A percentile compares a stretch with the other conserved stretches of the same genome.
These are phyloP conservation scores for Pichia californica DNA, from an alignment of 805 yeast genomes.

Conservation along the genomic window DNA sequence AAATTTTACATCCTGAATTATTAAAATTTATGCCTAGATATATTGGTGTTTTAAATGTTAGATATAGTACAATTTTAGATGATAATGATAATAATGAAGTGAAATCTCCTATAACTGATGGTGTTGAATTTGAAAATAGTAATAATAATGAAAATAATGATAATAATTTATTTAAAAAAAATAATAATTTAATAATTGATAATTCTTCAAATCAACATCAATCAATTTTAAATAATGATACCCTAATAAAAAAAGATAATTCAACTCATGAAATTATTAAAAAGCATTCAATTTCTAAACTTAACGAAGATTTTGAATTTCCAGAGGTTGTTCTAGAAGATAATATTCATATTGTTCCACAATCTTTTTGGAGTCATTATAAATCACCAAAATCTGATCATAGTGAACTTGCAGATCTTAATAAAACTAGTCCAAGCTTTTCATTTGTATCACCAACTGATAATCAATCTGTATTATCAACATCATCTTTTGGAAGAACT, in stretches of 20 bases:
- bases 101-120: not conserved
- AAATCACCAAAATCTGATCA: conserved; percentile 4
- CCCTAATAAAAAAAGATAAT: not conserved
- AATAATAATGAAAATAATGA: too few species aligned
- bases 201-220: not conserved
- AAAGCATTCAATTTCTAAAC: conserved; percentile 3
- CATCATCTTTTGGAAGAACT: not conserved
- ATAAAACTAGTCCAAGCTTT: not conserved
- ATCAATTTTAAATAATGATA: not conserved
- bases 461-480: not conserved
- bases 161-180: too few species aligned
- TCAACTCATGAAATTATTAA: not conserved
- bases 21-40: conserved; percentile 87
- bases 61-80: conserved; percentile 48
- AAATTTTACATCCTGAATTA: conserved; percentile 66
- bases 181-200: too few species aligned
- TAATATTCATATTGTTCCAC: conserved; percentile 87
- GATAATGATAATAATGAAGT: conserved; percentile 4
- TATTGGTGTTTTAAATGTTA: conserved; percentile 88
- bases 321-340: conserved; percentile 91
- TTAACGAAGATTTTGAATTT: conserved; percentile 18
- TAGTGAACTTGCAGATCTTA: not conserved
- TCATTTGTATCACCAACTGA: not conserved
- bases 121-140: too few species aligned
- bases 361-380: conserved; percentile 61